These are phyloP conservation scores for Rhodotorula graminis DNA, from an alignment of 768 basidiomycete species.

Conservation along the genomic window DNA sequence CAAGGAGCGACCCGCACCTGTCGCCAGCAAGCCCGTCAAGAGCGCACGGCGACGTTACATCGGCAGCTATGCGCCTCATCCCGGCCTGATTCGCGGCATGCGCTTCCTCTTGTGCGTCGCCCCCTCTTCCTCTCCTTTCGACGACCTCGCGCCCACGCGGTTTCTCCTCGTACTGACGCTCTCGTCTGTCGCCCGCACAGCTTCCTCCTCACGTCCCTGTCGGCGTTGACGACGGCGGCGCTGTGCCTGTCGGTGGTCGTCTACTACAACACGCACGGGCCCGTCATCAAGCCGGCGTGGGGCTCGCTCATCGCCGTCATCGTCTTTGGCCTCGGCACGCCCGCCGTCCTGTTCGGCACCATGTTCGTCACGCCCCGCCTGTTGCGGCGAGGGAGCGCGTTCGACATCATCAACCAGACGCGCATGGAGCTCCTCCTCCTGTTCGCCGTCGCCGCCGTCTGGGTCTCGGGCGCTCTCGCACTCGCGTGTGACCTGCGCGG, in stretches of 20 bases:
- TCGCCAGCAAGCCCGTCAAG: not conserved
- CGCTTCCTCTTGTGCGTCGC: constrained; percentile 14
- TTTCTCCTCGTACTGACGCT: not conserved
- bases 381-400: constrained; percentile 16
- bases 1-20: too few species aligned
- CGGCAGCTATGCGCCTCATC: constrained; percentile 26
- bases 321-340: constrained; percentile 33
- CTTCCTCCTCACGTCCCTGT: constrained; percentile 23
- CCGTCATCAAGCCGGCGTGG: constrained; percentile 35
- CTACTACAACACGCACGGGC: constrained; percentile 34
- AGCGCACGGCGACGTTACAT: constrained; percentile 1
- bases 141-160: not conserved
- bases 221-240: constrained; percentile 25
- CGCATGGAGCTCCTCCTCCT: constrained; percentile 26
- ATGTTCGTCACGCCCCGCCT: constrained; percentile 25
- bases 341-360: constrained; percentile 17
- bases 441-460: constrained; percentile 21
- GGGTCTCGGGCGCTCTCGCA: constrained; percentile 32
- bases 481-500: constrained; percentile 31
- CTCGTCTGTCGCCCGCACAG: not conserved
- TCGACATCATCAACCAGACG: constrained; percentile 32
- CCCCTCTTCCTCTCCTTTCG: not conserved
- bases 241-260: constrained; percentile 29
- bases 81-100: constrained; percentile 12
- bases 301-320: constrained; percentile 32